These are phyloP conservation scores for Ambrosia artemisiifolia DNA, from an alignment of 129 eudicot genomes.

Conservation along the genomic window DNA sequence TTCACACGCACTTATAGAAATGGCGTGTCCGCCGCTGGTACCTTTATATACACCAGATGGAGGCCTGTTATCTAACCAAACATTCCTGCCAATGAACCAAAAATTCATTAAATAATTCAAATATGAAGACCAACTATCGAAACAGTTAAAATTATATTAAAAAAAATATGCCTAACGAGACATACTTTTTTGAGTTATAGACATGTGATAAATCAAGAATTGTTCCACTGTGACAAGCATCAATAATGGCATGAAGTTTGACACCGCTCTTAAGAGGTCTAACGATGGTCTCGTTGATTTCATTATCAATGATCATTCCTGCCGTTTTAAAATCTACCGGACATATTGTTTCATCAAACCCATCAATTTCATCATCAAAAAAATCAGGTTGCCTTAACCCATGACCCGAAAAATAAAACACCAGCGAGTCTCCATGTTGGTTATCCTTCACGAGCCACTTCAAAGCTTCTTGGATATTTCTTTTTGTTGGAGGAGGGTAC, in stretches of 20 bases:
- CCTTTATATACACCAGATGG: slow-evolving; percentile 68
- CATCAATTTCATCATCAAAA: slow-evolving; percentile 61
- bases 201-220: slow-evolving; percentile 59
- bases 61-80: slow-evolving; percentile 57
- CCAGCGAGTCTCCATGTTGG: slow-evolving; percentile 66
- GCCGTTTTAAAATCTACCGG: slow-evolving; percentile 64
- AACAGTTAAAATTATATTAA: neutral
- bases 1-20: slow-evolving; percentile 70
- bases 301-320: slow-evolving; percentile 66
- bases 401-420: slow-evolving; percentile 82
- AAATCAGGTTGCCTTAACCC: slow-evolving; percentile 68
- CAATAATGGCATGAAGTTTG: slow-evolving; percentile 74
- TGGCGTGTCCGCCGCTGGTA: slow-evolving; percentile 67
- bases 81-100: slow-evolving; percentile 35
- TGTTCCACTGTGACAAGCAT: slow-evolving; percentile 85
- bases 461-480: slow-evolving; percentile 62
- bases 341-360: slow-evolving; percentile 73
- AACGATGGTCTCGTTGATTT: slow-evolving; percentile 61
- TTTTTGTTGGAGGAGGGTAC: slow-evolving; percentile 52
- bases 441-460: slow-evolving; percentile 64
- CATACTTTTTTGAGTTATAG: slow-evolving; percentile 45
- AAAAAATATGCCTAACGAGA: neutral
- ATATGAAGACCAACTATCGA: neutral
- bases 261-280: slow-evolving; percentile 59
- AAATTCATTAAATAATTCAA: neutral